Conservation (phyloP, 352 stramenopile species). For the Pythium brachiatum region DNA sequence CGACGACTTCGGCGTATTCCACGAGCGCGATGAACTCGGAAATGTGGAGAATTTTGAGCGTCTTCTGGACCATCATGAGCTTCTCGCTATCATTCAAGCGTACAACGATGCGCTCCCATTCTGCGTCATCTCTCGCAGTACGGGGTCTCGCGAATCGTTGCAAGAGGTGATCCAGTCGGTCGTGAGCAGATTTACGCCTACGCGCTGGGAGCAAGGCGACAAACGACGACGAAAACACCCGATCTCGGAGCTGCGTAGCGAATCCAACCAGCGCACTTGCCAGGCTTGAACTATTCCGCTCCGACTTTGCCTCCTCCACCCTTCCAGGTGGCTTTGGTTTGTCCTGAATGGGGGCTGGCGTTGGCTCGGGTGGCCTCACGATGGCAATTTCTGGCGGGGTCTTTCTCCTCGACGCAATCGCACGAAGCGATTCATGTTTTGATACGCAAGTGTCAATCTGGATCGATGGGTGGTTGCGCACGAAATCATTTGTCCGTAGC, state of each 20-base stretch:
- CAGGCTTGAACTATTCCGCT: neutral
- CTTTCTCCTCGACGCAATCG: neutral
- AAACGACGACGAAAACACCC: neutral
- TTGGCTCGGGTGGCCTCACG: neutral
- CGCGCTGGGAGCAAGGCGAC: neutral
- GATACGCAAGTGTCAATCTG: slow-evolving; percentile 1
- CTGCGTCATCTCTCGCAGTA: neutral
- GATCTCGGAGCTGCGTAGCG: neutral
- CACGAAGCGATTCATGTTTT: neutral
- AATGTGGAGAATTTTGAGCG: slow-evolving; percentile 5
- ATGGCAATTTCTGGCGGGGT: neutral
- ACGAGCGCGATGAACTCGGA: slow-evolving; percentile 17
- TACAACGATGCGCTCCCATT: neutral
- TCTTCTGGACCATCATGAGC: slow-evolving; percentile 16
- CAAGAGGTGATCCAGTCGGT: neutral
- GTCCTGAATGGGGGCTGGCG: neutral
- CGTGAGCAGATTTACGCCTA: neutral
- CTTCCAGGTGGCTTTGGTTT: neutral
- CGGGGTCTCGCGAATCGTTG: neutral
- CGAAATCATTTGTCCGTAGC: neutral
- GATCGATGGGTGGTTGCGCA: slow-evolving; percentile 3
- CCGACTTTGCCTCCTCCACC: neutral
- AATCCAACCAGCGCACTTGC: neutral
- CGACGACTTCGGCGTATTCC: slow-evolving; percentile 16
- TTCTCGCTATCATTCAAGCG: neutral